Percentiles rank a stretch among this genome's conserved stretches.
Evolutionary conservation across 2,329 filamentous ascomycete genomes (phyloP).

Genomic region (Monosporascus cannonballus): DNA sequence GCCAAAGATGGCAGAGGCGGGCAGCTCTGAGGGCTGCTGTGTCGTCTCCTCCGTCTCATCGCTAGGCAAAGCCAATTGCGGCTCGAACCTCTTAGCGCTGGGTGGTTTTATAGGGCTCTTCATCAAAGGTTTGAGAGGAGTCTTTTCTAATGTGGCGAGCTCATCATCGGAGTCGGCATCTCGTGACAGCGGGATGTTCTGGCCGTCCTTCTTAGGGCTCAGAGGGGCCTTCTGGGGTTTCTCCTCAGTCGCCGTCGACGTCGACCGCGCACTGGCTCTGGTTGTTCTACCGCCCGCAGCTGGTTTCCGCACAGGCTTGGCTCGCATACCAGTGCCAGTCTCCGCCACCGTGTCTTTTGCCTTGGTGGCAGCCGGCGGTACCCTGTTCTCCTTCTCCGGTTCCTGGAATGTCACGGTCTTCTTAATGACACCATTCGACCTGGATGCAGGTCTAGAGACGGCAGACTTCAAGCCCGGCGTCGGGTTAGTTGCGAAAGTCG

Average conservation of each 20-base stretch:
- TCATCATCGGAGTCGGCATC: conserved; percentile 54
- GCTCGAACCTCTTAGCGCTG: conserved; percentile 30
- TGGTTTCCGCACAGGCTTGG: conserved; percentile 43
- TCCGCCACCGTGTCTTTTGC: conserved; percentile 26
- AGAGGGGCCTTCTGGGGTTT: conserved; percentile 44
- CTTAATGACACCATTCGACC: conserved; percentile 29
- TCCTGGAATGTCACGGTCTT: conserved; percentile 60
- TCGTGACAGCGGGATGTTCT: conserved; percentile 39
- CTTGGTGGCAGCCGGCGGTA: conserved; percentile 30
- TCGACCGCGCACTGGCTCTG: conserved; percentile 28
- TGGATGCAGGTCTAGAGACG: conserved; percentile 24
- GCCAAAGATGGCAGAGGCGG: conserved; percentile 32
- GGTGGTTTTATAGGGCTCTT: conserved; percentile 48
- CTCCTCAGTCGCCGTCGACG: conserved; percentile 24
- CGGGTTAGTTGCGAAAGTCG: conserved; percentile 24
- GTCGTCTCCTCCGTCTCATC: conserved; percentile 21
- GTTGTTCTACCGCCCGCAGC: conserved; percentile 30
- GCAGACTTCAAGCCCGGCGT: conserved; percentile 35
- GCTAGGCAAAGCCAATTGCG: conserved; percentile 12
- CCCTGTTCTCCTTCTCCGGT: conserved; percentile 58
- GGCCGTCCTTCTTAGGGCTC: conserved; percentile 60
- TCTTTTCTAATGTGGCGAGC: conserved; percentile 45
- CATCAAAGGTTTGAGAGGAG: conserved; percentile 45
- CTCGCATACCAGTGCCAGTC: conserved; percentile 32
- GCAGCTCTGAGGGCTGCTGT: conserved; percentile 30